Evolutionary conservation across 2,329 filamentous ascomycete genomes (phyloP).

Genomic region (Epichloe coenophiala): DNA sequence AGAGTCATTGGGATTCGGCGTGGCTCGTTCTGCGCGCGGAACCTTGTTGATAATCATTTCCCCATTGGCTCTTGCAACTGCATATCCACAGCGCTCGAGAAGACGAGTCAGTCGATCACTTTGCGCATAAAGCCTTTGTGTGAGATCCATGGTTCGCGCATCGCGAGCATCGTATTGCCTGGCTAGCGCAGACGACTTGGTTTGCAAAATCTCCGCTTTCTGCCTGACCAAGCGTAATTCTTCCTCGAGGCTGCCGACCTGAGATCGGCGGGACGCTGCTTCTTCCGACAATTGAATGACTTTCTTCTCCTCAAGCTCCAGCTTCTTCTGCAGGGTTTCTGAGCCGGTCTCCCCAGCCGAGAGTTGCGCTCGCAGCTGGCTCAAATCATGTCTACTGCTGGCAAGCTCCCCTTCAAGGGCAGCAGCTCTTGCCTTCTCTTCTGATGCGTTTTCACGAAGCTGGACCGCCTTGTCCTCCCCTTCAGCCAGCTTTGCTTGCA

Average conservation of each 20-base stretch:
- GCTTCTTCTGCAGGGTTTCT: slow-evolving; percentile 58
- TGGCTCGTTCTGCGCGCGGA: slow-evolving; percentile 42
- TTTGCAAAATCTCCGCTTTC: slow-evolving; percentile 42
- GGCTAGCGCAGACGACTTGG: slow-evolving; percentile 35
- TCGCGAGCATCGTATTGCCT: slow-evolving; percentile 56
- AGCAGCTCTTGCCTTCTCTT: slow-evolving; percentile 39
- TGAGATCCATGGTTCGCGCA: slow-evolving; percentile 66
- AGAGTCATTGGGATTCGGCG: slow-evolving; percentile 43
- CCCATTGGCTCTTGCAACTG: slow-evolving; percentile 59
- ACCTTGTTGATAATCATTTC: slow-evolving; percentile 64
- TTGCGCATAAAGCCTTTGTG: slow-evolving; percentile 68
- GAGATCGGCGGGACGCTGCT: slow-evolving; percentile 62
- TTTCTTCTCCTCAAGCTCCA: slow-evolving; percentile 64
- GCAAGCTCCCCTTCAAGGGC: slow-evolving; percentile 43
- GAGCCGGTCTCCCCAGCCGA: slow-evolving; percentile 75
- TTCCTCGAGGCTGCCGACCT: slow-evolving; percentile 61
- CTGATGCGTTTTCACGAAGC: slow-evolving; percentile 38
- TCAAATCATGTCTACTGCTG: slow-evolving; percentile 57
- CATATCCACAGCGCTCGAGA: slow-evolving; percentile 76
- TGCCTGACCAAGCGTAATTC: slow-evolving; percentile 58
- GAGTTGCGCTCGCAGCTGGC: slow-evolving; percentile 54
- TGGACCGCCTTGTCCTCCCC: slow-evolving; percentile 38
- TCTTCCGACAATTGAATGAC: slow-evolving; percentile 54
- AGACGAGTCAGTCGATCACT: slow-evolving; percentile 74
- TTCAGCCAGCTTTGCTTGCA: slow-evolving; percentile 36